These are phyloP conservation scores for Periconia digitata DNA, from an alignment of 2,329 filamentous ascomycete species.

Conservation along the genomic window DNA sequence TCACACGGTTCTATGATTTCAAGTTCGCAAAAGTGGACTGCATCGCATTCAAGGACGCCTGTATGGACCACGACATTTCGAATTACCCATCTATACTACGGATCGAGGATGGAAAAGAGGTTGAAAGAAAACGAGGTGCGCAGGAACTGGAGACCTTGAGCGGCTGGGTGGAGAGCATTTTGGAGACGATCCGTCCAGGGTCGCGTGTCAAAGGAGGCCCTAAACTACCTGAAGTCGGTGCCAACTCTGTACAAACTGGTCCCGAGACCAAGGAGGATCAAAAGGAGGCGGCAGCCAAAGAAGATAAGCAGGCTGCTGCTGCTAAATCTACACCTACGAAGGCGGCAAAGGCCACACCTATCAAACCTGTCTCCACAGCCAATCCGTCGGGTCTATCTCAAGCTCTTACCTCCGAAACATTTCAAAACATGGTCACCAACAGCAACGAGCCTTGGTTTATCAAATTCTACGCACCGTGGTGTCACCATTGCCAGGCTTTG, in stretches of 20 bases:
- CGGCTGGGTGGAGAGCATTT: constrained; percentile 69
- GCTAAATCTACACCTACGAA: constrained; percentile 24
- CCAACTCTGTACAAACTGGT: constrained; percentile 49
- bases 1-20: constrained; percentile 84
- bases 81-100: constrained; percentile 78
- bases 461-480: constrained; percentile 99
- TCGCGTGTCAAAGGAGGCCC: constrained; percentile 69
- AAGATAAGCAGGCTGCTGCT: constrained; percentile 22
- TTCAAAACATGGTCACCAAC: constrained; percentile 81
- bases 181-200: constrained; percentile 79
- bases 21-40: constrained; percentile 87
- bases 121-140: constrained; percentile 65
- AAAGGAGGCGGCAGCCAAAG: constrained; percentile 36
- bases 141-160: constrained; percentile 69
- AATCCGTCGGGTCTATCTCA: constrained; percentile 78
- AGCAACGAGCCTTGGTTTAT: constrained; percentile 95
- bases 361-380: constrained; percentile 52
- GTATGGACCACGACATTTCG: constrained; percentile 64
- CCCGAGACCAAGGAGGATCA: constrained; percentile 38
- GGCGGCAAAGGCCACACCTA: constrained; percentile 42
- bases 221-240: constrained; percentile 72
- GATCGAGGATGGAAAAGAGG: constrained; percentile 74
- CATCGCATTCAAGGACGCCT: constrained; percentile 77
- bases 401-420: constrained; percentile 77
- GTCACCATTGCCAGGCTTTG: constrained; percentile 90